A percentile compares a stretch with the other conserved stretches of the same genome.
These are phyloP conservation scores for Nidularia pulvinata DNA, from an alignment of 768 basidiomycete species.

Conservation along the genomic window DNA sequence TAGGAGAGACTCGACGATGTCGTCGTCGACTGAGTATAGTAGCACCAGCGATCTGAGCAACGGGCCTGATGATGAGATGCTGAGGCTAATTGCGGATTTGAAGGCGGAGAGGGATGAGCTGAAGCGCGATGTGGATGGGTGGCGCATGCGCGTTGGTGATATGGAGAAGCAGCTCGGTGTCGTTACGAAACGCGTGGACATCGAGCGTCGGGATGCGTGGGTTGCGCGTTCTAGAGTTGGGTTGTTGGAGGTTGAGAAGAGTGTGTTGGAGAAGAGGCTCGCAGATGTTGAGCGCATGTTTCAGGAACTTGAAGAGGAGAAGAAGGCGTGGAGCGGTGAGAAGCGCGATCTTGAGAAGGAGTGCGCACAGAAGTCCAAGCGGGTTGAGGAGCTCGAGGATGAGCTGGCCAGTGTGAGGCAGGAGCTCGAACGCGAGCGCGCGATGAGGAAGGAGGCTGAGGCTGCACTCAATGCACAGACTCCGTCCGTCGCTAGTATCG, in stretches of 20 bases:
- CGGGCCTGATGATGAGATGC: constrained; percentile 77
- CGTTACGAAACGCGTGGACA: constrained; percentile 69
- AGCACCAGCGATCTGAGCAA: constrained; percentile 30
- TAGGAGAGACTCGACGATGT: constrained; percentile 49
- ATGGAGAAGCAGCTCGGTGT: constrained; percentile 70
- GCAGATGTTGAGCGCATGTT: constrained; percentile 30
- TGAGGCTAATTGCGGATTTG: constrained; percentile 71
- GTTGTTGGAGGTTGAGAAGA: constrained; percentile 67
- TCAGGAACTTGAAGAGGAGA: constrained; percentile 21
- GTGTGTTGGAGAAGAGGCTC: constrained; percentile 48
- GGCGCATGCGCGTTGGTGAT: constrained; percentile 76
- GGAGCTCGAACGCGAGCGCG: constrained; percentile 25
- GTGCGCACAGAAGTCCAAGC: constrained; percentile 19
- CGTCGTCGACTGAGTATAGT: constrained; percentile 30
- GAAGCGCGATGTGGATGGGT: constrained; percentile 85
- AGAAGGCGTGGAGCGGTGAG: constrained; percentile 15
- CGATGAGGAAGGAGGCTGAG: constrained; percentile 14
- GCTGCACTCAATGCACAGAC: constrained; percentile 1
- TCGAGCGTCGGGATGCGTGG: constrained; percentile 84
- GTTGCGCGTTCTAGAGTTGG: constrained; percentile 75
- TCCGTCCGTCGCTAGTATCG: background rate
- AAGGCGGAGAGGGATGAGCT: constrained; percentile 91
- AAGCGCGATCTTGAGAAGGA: constrained; percentile 28
- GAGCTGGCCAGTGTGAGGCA: constrained; percentile 38
- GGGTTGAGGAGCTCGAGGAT: constrained; percentile 40